These are phyloP conservation scores for Colletotrichum sp. DNA, from an alignment of 2,329 filamentous ascomycete species.

Conservation along the genomic window DNA sequence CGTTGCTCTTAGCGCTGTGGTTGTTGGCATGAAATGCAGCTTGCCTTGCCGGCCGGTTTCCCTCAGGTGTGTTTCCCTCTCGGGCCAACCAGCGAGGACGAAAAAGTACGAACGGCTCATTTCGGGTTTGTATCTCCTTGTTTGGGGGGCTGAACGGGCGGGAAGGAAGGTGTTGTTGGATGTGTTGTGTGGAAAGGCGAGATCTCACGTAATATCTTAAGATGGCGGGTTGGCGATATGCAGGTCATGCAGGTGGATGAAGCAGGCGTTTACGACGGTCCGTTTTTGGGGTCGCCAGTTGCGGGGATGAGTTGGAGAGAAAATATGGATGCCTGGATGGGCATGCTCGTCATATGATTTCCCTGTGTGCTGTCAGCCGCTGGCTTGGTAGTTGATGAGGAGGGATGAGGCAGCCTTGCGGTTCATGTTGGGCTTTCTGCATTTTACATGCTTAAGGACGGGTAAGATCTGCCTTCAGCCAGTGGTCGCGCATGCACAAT, in stretches of 20 bases:
- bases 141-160: neutral
- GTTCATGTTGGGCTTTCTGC: neutral
- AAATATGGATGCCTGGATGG: neutral
- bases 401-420: neutral
- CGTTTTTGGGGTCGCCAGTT: neutral
- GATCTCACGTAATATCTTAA: slow-evolving; percentile 12
- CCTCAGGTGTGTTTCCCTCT: neutral
- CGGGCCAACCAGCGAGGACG: neutral
- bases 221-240: neutral
- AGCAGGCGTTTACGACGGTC: neutral
- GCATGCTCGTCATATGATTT: neutral
- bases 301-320: neutral
- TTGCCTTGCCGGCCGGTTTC: neutral
- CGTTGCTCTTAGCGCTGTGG: neutral
- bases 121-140: neutral
- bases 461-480: neutral
- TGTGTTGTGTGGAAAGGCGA: neutral
- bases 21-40: neutral
- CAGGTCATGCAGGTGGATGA: neutral
- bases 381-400: neutral
- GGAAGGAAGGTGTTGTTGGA: neutral
- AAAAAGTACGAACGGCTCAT: neutral
- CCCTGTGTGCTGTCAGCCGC: neutral
- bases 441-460: neutral
- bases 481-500: neutral